These are phyloP conservation scores for Petasospora rhodanensis DNA, from an alignment of 1,139 yeast genomes.

Conservation along the genomic window DNA sequence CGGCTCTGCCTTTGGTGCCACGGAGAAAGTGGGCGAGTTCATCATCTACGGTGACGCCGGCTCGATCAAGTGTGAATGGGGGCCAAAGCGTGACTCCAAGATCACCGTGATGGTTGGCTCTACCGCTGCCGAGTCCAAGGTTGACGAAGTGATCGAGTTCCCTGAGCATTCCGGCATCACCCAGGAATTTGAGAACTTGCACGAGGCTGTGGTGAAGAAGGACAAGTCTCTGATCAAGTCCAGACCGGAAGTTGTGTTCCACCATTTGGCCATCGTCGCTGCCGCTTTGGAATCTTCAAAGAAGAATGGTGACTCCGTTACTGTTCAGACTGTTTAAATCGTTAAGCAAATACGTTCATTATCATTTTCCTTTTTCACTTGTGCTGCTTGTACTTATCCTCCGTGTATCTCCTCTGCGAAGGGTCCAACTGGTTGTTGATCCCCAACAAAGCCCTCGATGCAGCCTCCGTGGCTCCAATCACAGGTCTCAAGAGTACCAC, in stretches of 20 bases:
- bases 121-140: constrained; percentile 29
- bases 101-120: constrained; percentile 39
- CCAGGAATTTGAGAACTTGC: constrained; percentile 70
- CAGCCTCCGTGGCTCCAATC: constrained; percentile 90
- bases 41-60: constrained; percentile 78
- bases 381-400: constrained; percentile 45
- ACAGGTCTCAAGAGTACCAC: constrained; percentile 77
- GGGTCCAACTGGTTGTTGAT: constrained; percentile 79
- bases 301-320: constrained; percentile 52
- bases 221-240: constrained; percentile 57
- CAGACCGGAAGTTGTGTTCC: constrained; percentile 76
- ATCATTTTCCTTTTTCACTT: too few species aligned
- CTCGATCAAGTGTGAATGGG: constrained; percentile 58
- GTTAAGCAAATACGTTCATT: too few species aligned
- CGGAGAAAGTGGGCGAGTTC: constrained; percentile 62
- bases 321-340: constrained; percentile 35
- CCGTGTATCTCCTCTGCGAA: constrained; percentile 41
- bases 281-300: constrained; percentile 75
- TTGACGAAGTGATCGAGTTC: constrained; percentile 38
- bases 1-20: constrained; percentile 87
- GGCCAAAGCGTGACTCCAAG: constrained; percentile 40
- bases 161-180: constrained; percentile 47
- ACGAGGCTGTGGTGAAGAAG: constrained; percentile 59
- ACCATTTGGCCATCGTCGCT: constrained; percentile 83
- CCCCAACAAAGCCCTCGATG: constrained; percentile 79